Percentiles rank a stretch among this genome's conserved stretches.
Conservation (phyloP, 768 basidiomycete species). For the Russula virescens region DNA sequence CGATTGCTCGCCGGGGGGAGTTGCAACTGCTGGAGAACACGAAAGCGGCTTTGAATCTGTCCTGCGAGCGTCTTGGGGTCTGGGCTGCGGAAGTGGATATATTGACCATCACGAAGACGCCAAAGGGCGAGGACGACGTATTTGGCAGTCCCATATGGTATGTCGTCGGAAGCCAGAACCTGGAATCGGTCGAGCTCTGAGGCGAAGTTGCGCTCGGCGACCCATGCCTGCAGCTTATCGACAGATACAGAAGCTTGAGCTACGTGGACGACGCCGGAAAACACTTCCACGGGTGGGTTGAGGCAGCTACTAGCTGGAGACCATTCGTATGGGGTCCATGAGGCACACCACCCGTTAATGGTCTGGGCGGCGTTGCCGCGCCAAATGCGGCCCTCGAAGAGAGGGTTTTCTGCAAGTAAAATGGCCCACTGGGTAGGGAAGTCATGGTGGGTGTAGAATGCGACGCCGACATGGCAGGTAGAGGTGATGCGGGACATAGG, state of each 20-base stretch:
- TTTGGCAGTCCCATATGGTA: conserved; percentile 1
- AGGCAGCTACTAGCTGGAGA: background rate
- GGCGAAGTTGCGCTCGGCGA: conserved; percentile 4
- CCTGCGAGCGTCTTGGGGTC: background rate
- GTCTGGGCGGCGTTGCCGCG: conserved; percentile 7
- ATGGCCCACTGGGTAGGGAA: conserved; percentile 11
- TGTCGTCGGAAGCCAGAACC: background rate
- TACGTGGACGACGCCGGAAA: conserved; percentile 1
- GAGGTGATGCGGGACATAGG: background rate
- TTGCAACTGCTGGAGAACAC: background rate
- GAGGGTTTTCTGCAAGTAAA: background rate
- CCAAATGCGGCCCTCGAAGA: conserved; percentile 5
- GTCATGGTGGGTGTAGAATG: background rate
- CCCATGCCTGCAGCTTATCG: background rate
- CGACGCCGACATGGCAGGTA: conserved; percentile 4
- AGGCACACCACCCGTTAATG: conserved; percentile 6
- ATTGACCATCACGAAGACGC: conserved; percentile 1
- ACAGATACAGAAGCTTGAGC: background rate
- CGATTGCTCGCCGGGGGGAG: background rate
- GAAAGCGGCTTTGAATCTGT: background rate
- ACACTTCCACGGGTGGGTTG: background rate
- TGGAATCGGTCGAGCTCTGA: conserved; percentile 8
- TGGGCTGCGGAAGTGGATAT: background rate
- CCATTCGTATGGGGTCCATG: background rate
- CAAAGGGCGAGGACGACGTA: conserved; percentile 4